Percentiles rank a stretch among this genome's conserved stretches.
phyloP scores from a whole-genome alignment of 2,329 filamentous ascomycete genomes.

The Pestalotiopsis fici region DNA sequence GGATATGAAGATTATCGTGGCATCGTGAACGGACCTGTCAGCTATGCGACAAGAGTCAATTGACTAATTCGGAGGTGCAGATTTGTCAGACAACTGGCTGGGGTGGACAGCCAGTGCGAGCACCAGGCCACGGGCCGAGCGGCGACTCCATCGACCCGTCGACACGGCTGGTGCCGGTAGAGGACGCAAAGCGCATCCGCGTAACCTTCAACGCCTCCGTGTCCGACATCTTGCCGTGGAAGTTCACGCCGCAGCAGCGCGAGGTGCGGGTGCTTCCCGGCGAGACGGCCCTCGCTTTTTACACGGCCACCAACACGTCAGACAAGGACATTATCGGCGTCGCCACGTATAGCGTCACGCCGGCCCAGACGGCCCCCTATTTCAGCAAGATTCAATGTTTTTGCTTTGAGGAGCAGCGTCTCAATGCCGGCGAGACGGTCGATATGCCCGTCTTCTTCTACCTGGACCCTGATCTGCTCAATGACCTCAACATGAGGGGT shows the following conservation, averaged over 20 bases:
- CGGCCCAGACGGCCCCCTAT: conserved; percentile 92
- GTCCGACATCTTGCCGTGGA: conserved; percentile 95
- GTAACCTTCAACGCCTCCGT: conserved; percentile 97
- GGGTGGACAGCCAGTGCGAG: conserved; percentile 90
- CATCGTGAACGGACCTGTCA: not conserved
- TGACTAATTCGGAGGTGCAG: conserved; percentile 37
- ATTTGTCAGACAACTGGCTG: conserved; percentile 87
- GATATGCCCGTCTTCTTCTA: conserved; percentile 99
- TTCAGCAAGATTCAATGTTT: conserved; percentile 99
- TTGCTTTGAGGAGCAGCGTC: conserved; percentile 94
- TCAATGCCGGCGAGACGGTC: conserved; percentile 94
- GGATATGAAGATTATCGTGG: too few relatives aligned
- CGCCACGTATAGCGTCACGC: conserved; percentile 95
- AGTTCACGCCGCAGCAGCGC: conserved; percentile 93
- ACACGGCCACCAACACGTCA: conserved; percentile 91
- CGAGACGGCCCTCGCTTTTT: conserved; percentile 96
- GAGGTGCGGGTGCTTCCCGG: conserved; percentile 94
- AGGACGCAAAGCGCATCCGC: conserved; percentile 78
- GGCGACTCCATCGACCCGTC: conserved; percentile 62
- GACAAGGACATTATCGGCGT: conserved; percentile 95
- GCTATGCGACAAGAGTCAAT: not conserved
- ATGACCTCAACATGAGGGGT: conserved; percentile 88
- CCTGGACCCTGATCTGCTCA: conserved; percentile 91
- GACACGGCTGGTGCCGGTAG: conserved; percentile 77
- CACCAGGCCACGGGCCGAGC: conserved; percentile 60